Percentiles rank a stretch among this genome's conserved stretches.
These are phyloP conservation scores for Pseudogymnoascus sp. DNA, from an alignment of 2,329 filamentous ascomycete genomes.

Conservation along the genomic window DNA sequence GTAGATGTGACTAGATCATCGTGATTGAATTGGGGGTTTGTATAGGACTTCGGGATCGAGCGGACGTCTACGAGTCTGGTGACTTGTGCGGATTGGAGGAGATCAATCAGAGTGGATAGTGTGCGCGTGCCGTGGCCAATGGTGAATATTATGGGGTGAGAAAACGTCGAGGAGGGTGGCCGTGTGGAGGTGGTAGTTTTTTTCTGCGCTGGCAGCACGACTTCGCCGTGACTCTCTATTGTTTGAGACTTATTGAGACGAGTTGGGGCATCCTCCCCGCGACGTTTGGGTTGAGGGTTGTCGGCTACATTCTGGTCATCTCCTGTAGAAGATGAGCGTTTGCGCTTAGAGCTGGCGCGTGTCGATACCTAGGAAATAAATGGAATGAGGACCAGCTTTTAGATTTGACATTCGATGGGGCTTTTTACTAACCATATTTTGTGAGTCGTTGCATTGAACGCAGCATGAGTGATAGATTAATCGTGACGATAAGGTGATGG, in stretches of 20 bases:
- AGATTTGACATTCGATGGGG: background rate
- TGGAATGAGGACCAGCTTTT: background rate
- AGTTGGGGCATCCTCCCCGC: background rate
- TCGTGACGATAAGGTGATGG: background rate
- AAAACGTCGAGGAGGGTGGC: background rate
- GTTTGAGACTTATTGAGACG: background rate
- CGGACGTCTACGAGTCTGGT: constrained; percentile 16
- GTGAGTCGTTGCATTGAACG: background rate
- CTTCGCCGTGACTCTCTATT: background rate
- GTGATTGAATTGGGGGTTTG: constrained; percentile 17
- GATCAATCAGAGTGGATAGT: constrained; percentile 12
- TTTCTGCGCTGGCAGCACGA: background rate
- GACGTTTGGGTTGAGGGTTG: background rate
- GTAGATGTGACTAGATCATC: constrained; percentile 12
- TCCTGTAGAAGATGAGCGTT: background rate
- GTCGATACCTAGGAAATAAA: background rate
- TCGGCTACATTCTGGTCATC: constrained; percentile 6
- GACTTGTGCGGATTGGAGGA: constrained; percentile 16
- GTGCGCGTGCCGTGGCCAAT: constrained; percentile 16
- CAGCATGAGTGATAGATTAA: constrained; percentile 1
- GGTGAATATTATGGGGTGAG: constrained; percentile 16
- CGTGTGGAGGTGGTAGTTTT: background rate
- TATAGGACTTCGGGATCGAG: constrained; percentile 15
- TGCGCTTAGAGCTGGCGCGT: constrained; percentile 5
- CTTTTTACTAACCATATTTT: background rate